Percentiles rank a stretch among this genome's conserved stretches.
Conservation (phyloP, 2,329 filamentous ascomycete genomes). For the Ilyonectria destructans region DNA sequence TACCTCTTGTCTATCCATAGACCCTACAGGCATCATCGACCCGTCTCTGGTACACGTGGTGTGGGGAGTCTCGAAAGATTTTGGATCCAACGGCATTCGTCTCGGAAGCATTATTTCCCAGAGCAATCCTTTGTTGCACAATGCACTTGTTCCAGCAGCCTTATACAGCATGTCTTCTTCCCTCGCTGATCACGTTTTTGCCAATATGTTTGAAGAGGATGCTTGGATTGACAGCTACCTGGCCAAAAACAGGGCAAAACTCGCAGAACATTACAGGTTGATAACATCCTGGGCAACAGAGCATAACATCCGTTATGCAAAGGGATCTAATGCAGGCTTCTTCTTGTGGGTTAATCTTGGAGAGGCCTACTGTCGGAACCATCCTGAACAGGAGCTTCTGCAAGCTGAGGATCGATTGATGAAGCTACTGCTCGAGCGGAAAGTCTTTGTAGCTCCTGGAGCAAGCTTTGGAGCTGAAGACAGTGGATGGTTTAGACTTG, state of each 20-base stretch:
- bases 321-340: conserved; percentile 67
- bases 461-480: too few species aligned
- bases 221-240: conserved; percentile 62
- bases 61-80: conserved; percentile 66
- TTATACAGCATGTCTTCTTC: conserved; percentile 63
- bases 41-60: conserved; percentile 66
- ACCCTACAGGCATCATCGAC: conserved; percentile 61
- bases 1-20: conserved; percentile 63
- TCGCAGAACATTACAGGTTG: conserved; percentile 59
- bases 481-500: too few species aligned
- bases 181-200: conserved; percentile 58
- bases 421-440: too few species aligned
- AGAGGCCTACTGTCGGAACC: conserved; percentile 43
- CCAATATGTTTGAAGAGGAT: conserved; percentile 63
- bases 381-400: not conserved
- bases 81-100: conserved; percentile 71
- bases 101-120: conserved; percentile 67
- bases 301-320: conserved; percentile 62
- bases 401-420: too few species aligned
- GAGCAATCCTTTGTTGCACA: conserved; percentile 57
- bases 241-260: conserved; percentile 57
- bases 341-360: conserved; percentile 69
- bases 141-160: conserved; percentile 54
- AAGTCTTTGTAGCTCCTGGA: too few species aligned
- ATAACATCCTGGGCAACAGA: conserved; percentile 55